These are phyloP conservation scores for Tricholoma furcatifolium DNA, from an alignment of 768 basidiomycete species.

Conservation along the genomic window DNA sequence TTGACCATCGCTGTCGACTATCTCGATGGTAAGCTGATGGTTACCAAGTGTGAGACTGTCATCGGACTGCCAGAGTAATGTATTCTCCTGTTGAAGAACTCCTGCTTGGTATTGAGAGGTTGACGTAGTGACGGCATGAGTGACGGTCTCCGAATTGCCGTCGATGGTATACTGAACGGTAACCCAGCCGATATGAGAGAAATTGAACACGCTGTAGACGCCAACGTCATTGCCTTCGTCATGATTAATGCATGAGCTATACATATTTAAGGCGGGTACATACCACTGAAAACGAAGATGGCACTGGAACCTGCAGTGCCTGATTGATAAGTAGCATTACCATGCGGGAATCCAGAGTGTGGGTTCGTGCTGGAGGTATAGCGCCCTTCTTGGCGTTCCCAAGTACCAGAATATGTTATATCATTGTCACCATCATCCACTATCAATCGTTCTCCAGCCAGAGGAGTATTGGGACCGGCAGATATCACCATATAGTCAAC, in stretches of 20 bases:
- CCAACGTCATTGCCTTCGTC: constrained; percentile 19
- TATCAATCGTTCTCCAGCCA: constrained; percentile 17
- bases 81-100: constrained; percentile 24
- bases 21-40: constrained; percentile 24
- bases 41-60: constrained; percentile 19
- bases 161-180: constrained; percentile 23
- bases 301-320: constrained; percentile 17
- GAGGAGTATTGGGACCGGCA: constrained; percentile 19
- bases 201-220: constrained; percentile 24
- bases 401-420: constrained; percentile 18
- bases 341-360: constrained; percentile 21
- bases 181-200: constrained; percentile 20
- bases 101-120: constrained; percentile 19
- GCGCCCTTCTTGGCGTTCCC: constrained; percentile 13
- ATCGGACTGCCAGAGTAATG: constrained; percentile 18
- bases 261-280: not conserved
- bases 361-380: constrained; percentile 16
- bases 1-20: constrained; percentile 21
- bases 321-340: constrained; percentile 26
- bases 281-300: constrained; percentile 27
- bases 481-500: constrained; percentile 21
- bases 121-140: constrained; percentile 17
- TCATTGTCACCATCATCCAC: constrained; percentile 21
- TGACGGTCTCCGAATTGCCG: constrained; percentile 13
- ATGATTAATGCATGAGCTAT: not conserved